These are phyloP conservation scores for Claviceps humidiphila DNA, from an alignment of 2,329 filamentous ascomycete species.

Conservation along the genomic window DNA sequence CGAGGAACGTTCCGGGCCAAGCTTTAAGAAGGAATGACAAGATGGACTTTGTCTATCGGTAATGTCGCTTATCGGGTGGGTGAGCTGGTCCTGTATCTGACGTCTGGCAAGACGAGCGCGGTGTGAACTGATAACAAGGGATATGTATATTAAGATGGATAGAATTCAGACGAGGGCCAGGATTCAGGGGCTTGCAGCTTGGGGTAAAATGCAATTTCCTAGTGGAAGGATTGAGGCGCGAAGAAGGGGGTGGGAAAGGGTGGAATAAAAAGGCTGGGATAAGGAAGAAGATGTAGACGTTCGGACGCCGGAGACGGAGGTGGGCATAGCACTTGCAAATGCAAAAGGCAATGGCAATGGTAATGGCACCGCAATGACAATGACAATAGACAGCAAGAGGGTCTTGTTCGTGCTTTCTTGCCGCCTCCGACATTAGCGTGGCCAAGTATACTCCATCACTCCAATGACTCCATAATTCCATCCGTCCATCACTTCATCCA, in stretches of 20 bases:
- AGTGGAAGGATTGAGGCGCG: not conserved
- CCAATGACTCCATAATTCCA: not conserved
- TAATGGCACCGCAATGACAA: not conserved
- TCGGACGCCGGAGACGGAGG: not conserved
- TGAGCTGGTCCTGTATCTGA: not conserved
- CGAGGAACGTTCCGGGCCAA: not conserved
- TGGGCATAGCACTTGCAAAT: not conserved
- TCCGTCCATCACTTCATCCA: not conserved
- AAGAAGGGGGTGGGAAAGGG: not conserved
- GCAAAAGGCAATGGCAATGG: not conserved
- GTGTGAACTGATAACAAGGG: not conserved
- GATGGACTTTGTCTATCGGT: not conserved
- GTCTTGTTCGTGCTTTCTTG: not conserved
- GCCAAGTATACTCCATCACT: not conserved
- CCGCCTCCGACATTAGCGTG: not conserved
- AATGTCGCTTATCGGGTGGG: not conserved
- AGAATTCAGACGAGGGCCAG: slow-evolving; percentile 1
- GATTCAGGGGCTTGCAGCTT: slow-evolving; percentile 1
- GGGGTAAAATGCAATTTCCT: not conserved
- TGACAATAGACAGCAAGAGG: not conserved
- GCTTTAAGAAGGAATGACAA: not conserved
- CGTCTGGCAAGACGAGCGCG: not conserved
- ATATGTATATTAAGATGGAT: not conserved
- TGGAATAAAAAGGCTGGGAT: not conserved
- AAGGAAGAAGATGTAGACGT: not conserved